Conservation (phyloP, 371 early-diverging fungal genomes). For the Lichtheimia corymbifera region DNA sequence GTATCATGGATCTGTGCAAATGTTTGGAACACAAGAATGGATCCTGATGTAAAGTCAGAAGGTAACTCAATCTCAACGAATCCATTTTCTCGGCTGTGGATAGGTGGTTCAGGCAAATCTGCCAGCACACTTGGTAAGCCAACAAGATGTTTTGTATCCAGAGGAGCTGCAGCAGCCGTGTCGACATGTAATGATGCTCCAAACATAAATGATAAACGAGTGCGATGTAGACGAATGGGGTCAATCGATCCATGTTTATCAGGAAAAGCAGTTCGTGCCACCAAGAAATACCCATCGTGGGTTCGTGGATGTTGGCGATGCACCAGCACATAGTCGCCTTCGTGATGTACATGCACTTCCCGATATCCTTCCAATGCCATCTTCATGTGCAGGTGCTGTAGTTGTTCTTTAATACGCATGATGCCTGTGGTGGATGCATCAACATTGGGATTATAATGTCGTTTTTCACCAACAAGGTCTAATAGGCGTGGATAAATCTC, state of each 20-base stretch:
- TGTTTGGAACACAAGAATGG: conserved; percentile 70
- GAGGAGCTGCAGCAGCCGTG: conserved; percentile 13
- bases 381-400: conserved; percentile 76
- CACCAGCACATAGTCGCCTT: conserved; percentile 87
- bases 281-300: conserved; percentile 87
- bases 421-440: conserved; percentile 57
- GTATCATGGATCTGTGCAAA: conserved; percentile 30
- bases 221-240: conserved; percentile 67
- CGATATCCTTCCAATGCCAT: conserved; percentile 82
- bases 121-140: conserved; percentile 62
- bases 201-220: conserved; percentile 52
- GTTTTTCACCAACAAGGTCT: conserved; percentile 86
- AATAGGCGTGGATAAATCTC: conserved; percentile 85
- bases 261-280: conserved; percentile 86
- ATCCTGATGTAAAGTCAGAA: conserved; percentile 67
- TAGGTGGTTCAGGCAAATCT: conserved; percentile 45
- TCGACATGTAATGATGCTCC: conserved; percentile 54
- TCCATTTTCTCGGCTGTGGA: conserved; percentile 40
- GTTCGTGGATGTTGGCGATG: conserved; percentile 91
- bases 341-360: conserved; percentile 95
- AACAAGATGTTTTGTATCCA: conserved; percentile 35
- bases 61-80: conserved; percentile 66
- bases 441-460: conserved; percentile 67
- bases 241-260: conserved; percentile 42
- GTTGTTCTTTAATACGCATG: conserved; percentile 67